A percentile compares a stretch with the other conserved stretches of the same genome.
phyloP scores from a whole-genome alignment of 2,329 filamentous ascomycete species.

The Periconia digitata region DNA sequence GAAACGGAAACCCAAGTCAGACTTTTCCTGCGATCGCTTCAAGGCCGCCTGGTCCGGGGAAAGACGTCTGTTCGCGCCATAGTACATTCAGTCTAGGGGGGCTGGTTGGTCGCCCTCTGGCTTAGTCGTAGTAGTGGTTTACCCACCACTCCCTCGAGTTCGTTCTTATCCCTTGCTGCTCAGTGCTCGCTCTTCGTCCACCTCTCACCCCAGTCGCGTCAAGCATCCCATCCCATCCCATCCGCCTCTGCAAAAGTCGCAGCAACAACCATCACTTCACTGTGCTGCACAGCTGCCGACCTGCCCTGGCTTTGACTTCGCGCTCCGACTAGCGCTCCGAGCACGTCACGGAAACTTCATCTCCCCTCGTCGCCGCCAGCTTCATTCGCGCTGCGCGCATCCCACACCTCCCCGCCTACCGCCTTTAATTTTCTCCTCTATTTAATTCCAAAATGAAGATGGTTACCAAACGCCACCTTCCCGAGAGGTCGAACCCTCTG shows the following conservation, averaged over 20 bases:
- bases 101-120: slow-evolving; percentile 3
- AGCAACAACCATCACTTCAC: slow-evolving; percentile 13
- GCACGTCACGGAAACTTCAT: slow-evolving; percentile 11
- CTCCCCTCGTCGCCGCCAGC: slow-evolving; percentile 12
- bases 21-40: slow-evolving; percentile 5
- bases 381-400: slow-evolving; percentile 31
- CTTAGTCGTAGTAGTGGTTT: slow-evolving; percentile 3
- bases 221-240: neutral
- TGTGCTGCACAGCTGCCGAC: slow-evolving; percentile 14
- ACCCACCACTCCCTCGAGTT: neutral
- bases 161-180: slow-evolving; percentile 4
- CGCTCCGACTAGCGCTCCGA: slow-evolving; percentile 18
- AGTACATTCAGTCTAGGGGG: too few species aligned
- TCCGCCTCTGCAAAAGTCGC: neutral
- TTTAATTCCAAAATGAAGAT: slow-evolving; percentile 35
- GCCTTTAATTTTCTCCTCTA: slow-evolving; percentile 15
- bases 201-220: slow-evolving; percentile 5
- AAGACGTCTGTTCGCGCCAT: slow-evolving; percentile 8
- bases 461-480: slow-evolving; percentile 53
- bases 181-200: slow-evolving; percentile 5
- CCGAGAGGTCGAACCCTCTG: slow-evolving; percentile 65
- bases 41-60: slow-evolving; percentile 14
- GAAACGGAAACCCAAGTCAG: slow-evolving; percentile 10
- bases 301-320: slow-evolving; percentile 2
- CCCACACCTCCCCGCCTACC: slow-evolving; percentile 8